Base-by-base conservation (phyloP, 2,329 filamentous ascomycete genomes). In the Fusarium cicatricum region DNA sequence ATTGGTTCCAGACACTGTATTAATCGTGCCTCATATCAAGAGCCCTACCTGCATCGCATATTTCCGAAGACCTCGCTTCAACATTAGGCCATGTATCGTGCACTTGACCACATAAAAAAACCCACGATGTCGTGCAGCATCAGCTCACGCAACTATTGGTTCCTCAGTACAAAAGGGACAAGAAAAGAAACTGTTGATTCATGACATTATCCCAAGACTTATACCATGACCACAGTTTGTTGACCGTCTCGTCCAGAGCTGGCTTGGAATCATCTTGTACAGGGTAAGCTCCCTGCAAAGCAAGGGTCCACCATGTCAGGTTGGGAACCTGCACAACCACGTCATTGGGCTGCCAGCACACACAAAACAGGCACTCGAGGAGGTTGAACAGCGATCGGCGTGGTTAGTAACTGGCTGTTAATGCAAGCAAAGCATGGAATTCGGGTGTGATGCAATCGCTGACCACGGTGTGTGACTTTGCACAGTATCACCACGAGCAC, bases 301-400 rank as follows among this genome's bases (percentile, higher is more conserved):
- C 59, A 62, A 31, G 58, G 58, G 38, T 59, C 2, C 21, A 32
- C 37, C 46, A 23, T 41, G 28, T 34, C 28, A 14, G 19, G 11
- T 37, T 31, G 21, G 53, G 31, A 21, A 17, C 37, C 62, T 62
- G 58, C 59, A 60, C n/a, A 38, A 63, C 55, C 52, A 60, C 59
- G 59, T 62, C 59, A 62, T 62, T 44, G 49, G 44, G 34, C 53
- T 44, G 41, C 49, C 50, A 34, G 21, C 26, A 23, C 34, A 40
- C 26, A 23, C 34, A 40, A 53, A 59, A 23, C 21, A 23, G 21
- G 21, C 21, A 51, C 49, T 40, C 62, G 58, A 38, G 15, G 44
- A 47, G 21, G 21, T 40, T 21, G 19, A 58, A 49, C 21, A 40
- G 42, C 12, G 37, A 62, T 62, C 60, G 54, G 55, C 59, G 49